phyloP scores from a whole-genome alignment of 305 asterid genomes.

The Fraxinus dipetala region DNA sequence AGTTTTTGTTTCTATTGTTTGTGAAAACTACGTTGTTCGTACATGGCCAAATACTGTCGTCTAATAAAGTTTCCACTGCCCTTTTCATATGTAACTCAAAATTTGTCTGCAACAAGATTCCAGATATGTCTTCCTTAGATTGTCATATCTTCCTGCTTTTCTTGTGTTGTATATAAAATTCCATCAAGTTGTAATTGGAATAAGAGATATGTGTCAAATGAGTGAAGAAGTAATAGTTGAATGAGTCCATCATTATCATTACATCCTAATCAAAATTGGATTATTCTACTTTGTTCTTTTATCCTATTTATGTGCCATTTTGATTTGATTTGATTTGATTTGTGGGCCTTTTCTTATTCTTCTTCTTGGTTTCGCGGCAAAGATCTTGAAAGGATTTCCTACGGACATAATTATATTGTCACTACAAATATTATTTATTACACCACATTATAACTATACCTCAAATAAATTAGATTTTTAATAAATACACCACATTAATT shows the following conservation, averaged over 20 bases:
- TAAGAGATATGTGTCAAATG: neutral
- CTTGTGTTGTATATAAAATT: neutral
- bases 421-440: no score
- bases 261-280: neutral
- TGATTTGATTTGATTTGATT: neutral
- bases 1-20: conserved; percentile 62
- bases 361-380: neutral
- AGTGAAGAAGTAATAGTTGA: neutral
- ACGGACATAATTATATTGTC: neutral
- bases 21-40: conserved; percentile 27
- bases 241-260: neutral
- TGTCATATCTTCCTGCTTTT: neutral
- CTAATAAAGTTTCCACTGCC: neutral
- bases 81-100: neutral
- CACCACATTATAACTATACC: no score
- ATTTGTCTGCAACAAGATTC: conserved; percentile 26
- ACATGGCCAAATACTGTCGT: neutral
- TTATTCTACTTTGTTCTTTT: neutral
- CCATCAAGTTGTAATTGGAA: neutral
- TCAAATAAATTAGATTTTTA: no score
- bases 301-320: neutral
- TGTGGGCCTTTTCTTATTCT: neutral
- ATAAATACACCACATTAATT: no score
- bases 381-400: neutral
- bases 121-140: neutral